A percentile compares a stretch with the other conserved stretches of the same genome.
phyloP scores from a whole-genome alignment of 1,284 basidiomycete species.

The Bothia castanella region DNA sequence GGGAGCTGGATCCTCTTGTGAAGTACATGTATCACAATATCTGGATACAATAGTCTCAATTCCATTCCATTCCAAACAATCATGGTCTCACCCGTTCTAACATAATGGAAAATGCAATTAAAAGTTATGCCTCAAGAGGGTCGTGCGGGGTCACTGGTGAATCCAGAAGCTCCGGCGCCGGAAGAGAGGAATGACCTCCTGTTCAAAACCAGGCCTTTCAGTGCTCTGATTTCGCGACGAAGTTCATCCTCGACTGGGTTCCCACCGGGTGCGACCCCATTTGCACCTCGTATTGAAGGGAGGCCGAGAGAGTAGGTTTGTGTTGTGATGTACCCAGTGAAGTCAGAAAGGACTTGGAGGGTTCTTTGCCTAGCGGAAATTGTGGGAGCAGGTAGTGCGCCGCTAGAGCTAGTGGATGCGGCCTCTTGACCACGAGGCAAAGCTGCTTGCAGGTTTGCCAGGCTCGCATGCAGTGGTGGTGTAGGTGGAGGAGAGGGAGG shows the following conservation, averaged over 20 bases:
- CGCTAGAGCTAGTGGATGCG: slow-evolving; percentile 34
- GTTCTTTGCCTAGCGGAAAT: slow-evolving; percentile 40
- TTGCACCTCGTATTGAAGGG: slow-evolving; percentile 16
- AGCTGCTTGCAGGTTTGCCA: slow-evolving; percentile 43
- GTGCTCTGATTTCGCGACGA: slow-evolving; percentile 47
- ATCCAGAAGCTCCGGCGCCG: slow-evolving; percentile 4
- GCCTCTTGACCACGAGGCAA: slow-evolving; percentile 36
- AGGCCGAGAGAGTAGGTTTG: slow-evolving; percentile 41
- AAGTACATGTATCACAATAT: too few relatives aligned
- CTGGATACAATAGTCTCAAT: too few relatives aligned
- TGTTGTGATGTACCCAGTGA: slow-evolving; percentile 52
- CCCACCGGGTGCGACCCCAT: slow-evolving; percentile 4
- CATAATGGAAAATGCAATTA: too few relatives aligned
- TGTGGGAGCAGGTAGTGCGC: slow-evolving; percentile 21
- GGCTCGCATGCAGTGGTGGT: slow-evolving; percentile 45
- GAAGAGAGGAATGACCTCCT: slow-evolving; percentile 34
- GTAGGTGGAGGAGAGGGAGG: slow-evolving; percentile 39
- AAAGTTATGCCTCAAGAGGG: slow-evolving; percentile 3
- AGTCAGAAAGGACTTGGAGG: slow-evolving; percentile 45
- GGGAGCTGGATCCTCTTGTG: too few relatives aligned
- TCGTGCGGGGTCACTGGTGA: slow-evolving; percentile 4
- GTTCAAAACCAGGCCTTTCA: slow-evolving; percentile 56
- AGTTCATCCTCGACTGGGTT: slow-evolving; percentile 42
- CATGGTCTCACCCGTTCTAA: too few relatives aligned
- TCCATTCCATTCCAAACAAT: too few relatives aligned